These are phyloP conservation scores for Psilocybe subaeruginosa DNA, from an alignment of 768 basidiomycete genomes.

Conservation along the genomic window DNA sequence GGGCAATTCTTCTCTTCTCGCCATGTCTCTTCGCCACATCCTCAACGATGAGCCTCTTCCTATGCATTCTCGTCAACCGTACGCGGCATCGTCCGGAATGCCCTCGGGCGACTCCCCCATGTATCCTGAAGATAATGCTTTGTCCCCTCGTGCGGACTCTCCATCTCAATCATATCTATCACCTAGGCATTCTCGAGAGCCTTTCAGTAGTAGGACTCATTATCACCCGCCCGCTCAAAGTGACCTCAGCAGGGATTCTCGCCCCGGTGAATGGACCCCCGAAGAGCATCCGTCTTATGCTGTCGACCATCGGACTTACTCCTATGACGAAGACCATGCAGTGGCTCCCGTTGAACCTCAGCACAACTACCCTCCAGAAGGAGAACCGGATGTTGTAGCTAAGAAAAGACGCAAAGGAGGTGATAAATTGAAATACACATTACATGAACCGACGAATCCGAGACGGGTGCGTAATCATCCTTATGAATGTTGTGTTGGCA, in stretches of 20 bases:
- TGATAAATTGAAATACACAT: slow-evolving; percentile 20
- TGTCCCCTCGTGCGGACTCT: slow-evolving; percentile 28
- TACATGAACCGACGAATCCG: slow-evolving; percentile 26
- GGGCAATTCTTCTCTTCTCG: slow-evolving; percentile 14
- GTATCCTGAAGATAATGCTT: slow-evolving; percentile 25
- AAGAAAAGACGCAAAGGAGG: slow-evolving; percentile 28
- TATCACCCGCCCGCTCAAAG: slow-evolving; percentile 37
- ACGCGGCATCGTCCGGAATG: slow-evolving; percentile 29
- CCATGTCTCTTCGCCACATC: slow-evolving; percentile 80
- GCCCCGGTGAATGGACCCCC: slow-evolving; percentile 21
- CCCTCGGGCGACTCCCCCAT: slow-evolving; percentile 19
- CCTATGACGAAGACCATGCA: slow-evolving; percentile 23
- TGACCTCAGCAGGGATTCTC: slow-evolving; percentile 53
- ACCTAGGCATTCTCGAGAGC: slow-evolving; percentile 19
- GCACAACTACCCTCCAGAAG: slow-evolving; percentile 15
- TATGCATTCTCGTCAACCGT: slow-evolving; percentile 34
- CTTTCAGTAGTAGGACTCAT: slow-evolving; percentile 17
- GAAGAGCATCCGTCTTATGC: slow-evolving; percentile 20
- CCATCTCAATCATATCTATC: slow-evolving; percentile 24
- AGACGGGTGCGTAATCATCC: slow-evolving; percentile 23
- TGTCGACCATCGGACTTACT: slow-evolving; percentile 18
- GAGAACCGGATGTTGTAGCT: slow-evolving; percentile 25
- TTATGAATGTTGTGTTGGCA: slow-evolving; percentile 1
- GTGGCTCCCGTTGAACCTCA: slow-evolving; percentile 20
- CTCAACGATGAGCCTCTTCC: slow-evolving; percentile 73